Conservation (phyloP, 2,329 filamentous ascomycete species). For the Botrytis porri region DNA sequence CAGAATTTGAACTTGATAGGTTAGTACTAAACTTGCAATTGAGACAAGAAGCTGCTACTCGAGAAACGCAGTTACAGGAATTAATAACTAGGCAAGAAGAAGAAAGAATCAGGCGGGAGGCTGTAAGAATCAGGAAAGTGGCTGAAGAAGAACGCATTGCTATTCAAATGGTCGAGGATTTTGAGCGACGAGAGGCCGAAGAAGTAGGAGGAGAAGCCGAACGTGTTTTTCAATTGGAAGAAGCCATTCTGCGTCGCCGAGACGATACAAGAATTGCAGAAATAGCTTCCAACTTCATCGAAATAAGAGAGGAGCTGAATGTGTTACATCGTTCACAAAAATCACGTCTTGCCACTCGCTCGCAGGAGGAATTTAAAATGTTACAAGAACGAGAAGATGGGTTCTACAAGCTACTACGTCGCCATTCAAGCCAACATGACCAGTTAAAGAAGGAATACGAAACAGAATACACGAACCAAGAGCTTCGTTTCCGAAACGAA, state of each 20-base stretch:
- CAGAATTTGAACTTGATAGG: conserved; percentile 44
- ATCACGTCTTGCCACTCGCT: conserved; percentile 40
- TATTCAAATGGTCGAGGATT: conserved; percentile 48
- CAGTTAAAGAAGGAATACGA: conserved; percentile 34
- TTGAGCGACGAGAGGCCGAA: conserved; percentile 47
- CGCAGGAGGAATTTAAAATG: conserved; percentile 40
- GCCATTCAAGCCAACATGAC: conserved; percentile 34
- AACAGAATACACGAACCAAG: conserved; percentile 38
- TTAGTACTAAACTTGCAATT: conserved; percentile 42
- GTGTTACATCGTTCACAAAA: conserved; percentile 46
- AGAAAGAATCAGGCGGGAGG: conserved; percentile 12
- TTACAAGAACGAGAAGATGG: conserved; percentile 38
- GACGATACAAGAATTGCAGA: conserved; percentile 44
- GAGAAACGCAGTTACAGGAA: conserved; percentile 23
- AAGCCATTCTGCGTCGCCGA: conserved; percentile 40
- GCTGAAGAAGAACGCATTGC: conserved; percentile 43
- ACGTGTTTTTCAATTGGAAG: conserved; percentile 40
- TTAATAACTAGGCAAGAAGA: conserved; percentile 28
- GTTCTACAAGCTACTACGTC: conserved; percentile 33
- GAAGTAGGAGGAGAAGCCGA: conserved; percentile 40
- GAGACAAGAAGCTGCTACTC: conserved; percentile 32
- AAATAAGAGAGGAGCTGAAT: conserved; percentile 41
- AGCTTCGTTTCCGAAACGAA: conserved; percentile 42
- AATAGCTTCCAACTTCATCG: conserved; percentile 42
- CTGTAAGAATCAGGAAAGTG: conserved; percentile 21